phyloP scores from a whole-genome alignment of 2,329 filamentous ascomycete species.

The Scopulariopsis brevicaulis region DNA sequence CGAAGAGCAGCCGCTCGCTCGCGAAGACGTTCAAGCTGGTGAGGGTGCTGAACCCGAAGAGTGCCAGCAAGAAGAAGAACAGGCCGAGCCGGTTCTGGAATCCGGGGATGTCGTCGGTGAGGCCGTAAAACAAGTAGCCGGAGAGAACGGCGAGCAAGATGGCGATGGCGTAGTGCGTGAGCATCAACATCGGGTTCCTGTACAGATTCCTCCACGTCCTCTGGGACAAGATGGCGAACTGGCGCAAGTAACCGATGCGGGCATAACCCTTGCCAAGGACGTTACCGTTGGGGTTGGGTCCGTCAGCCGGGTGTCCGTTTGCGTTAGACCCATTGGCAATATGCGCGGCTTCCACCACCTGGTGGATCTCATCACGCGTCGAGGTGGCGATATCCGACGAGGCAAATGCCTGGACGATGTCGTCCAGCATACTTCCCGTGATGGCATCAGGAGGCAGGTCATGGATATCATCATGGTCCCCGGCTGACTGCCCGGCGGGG shows the following conservation, averaged over 20 bases:
- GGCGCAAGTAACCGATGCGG: constrained; percentile 65
- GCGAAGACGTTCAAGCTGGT: constrained; percentile 92
- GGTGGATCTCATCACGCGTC: constrained; percentile 68
- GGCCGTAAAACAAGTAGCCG: constrained; percentile 89
- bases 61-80: constrained; percentile 92
- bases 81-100: constrained; percentile 96
- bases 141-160: constrained; percentile 90
- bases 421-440: constrained; percentile 67
- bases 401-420: constrained; percentile 64
- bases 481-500: background rate
- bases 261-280: constrained; percentile 69
- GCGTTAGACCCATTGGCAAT: constrained; percentile 54
- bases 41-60: constrained; percentile 94
- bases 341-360: constrained; percentile 52
- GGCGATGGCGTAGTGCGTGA: constrained; percentile 95
- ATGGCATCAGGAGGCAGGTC: constrained; percentile 47
- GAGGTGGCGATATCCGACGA: constrained; percentile 65
- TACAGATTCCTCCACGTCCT: constrained; percentile 97
- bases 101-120: constrained; percentile 91
- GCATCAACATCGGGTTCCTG: constrained; percentile 94
- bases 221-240: constrained; percentile 81
- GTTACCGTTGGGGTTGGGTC: constrained; percentile 37
- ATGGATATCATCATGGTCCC: constrained; percentile 50
- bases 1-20: constrained; percentile 79
- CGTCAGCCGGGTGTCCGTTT: constrained; percentile 34